phyloP scores from a whole-genome alignment of 768 basidiomycete genomes.

The Paxillus involutus region DNA sequence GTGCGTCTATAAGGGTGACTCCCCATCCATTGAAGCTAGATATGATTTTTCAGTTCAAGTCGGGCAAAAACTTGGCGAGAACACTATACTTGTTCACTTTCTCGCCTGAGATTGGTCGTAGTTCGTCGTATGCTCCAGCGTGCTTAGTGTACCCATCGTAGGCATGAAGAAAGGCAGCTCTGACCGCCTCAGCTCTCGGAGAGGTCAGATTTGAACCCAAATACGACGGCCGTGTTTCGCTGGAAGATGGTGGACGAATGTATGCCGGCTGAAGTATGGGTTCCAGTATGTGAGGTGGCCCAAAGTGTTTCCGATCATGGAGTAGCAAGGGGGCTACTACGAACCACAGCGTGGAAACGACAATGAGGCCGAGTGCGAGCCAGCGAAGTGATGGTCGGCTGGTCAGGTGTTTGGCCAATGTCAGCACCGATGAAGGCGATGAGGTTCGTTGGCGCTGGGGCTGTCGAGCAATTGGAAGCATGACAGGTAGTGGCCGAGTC shows the following conservation, averaged over 20 bases:
- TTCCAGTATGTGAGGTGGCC: neutral
- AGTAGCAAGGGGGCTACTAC: neutral
- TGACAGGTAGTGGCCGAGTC: neutral
- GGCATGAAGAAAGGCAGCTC: slow-evolving; percentile 55
- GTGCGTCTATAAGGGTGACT: slow-evolving; percentile 69
- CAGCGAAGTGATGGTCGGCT: slow-evolving; percentile 2
- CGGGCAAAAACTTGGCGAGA: neutral
- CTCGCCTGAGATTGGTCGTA: slow-evolving; percentile 43
- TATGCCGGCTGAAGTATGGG: slow-evolving; percentile 1
- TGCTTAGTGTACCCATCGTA: slow-evolving; percentile 50
- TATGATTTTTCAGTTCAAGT: neutral
- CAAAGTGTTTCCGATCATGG: neutral
- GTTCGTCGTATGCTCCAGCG: slow-evolving; percentile 56
- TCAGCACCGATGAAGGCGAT: neutral
- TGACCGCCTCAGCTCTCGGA: slow-evolving; percentile 45
- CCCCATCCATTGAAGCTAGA: slow-evolving; percentile 55
- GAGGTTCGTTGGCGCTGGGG: neutral
- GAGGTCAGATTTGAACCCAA: slow-evolving; percentile 31
- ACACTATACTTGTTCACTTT: slow-evolving; percentile 46
- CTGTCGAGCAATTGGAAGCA: slow-evolving; percentile 3
- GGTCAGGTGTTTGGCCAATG: neutral
- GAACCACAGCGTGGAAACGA: slow-evolving; percentile 1
- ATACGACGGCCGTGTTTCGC: neutral
- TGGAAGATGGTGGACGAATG: neutral
- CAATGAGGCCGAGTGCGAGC: slow-evolving; percentile 1